These are phyloP conservation scores for Botrytis pseudocinerea DNA, from an alignment of 2,329 filamentous ascomycete species.

Conservation along the genomic window DNA sequence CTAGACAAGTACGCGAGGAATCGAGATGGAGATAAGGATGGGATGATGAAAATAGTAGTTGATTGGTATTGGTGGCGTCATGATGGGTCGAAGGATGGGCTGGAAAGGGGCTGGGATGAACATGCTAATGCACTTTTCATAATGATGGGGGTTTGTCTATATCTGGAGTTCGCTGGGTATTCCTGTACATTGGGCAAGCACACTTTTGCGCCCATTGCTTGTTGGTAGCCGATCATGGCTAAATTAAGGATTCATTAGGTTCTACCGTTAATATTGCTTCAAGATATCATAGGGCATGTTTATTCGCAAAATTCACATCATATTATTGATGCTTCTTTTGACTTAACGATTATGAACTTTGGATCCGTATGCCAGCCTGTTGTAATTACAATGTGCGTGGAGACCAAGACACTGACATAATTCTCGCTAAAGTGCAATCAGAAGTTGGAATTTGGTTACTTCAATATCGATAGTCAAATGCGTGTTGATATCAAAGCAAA, in stretches of 20 bases:
- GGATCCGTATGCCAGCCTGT: not conserved
- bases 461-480: not conserved
- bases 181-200: not conserved
- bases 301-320: not conserved
- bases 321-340: not conserved
- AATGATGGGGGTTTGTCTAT: not conserved
- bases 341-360: not conserved
- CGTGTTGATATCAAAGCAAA: not conserved
- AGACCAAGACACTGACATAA: not conserved
- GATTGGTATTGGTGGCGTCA: not conserved
- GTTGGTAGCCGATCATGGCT: not conserved
- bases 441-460: not conserved
- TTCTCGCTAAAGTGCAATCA: not conserved
- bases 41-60: not conserved
- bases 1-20: not conserved
- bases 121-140: not conserved
- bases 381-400: not conserved
- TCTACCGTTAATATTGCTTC: not conserved
- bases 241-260: not conserved
- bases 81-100: conserved; percentile 8
- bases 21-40: not conserved
- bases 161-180: not conserved
- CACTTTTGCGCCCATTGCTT: not conserved
- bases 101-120: not conserved
- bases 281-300: not conserved